These are phyloP conservation scores for Trametes versicolor DNA, from an alignment of 1,284 basidiomycete species.

Conservation along the genomic window DNA sequence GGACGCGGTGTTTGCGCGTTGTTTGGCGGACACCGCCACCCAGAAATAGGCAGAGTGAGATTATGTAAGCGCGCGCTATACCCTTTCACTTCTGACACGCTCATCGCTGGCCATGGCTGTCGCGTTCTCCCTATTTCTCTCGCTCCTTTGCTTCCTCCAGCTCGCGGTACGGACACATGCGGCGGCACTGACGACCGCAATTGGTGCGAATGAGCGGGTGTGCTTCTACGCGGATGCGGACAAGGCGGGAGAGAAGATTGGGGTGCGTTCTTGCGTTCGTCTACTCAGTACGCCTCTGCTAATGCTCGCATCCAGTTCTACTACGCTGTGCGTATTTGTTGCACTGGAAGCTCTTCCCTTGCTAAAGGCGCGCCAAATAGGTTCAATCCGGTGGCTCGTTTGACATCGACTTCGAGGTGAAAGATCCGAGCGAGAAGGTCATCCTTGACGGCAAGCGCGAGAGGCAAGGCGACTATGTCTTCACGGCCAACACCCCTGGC, in stretches of 20 bases:
- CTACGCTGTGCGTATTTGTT: constrained; percentile 58
- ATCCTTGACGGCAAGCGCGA: constrained; percentile 89
- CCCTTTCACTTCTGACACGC: constrained; percentile 30
- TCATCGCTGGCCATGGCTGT: constrained; percentile 41
- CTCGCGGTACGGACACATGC: constrained; percentile 41
- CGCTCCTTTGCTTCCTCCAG: constrained; percentile 35
- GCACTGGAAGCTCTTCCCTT: constrained; percentile 42
- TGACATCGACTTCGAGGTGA: constrained; percentile 95
- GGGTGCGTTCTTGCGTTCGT: constrained; percentile 57
- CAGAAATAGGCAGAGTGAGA: constrained; percentile 18
- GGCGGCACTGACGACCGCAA: constrained; percentile 90
- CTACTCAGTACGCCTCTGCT: not conserved
- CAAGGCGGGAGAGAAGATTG: constrained; percentile 91
- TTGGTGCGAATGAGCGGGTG: constrained; percentile 86
- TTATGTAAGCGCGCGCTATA: constrained; percentile 30
- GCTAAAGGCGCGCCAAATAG: constrained; percentile 45
- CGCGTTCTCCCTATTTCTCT: constrained; percentile 34
- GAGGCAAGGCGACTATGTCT: constrained; percentile 95
- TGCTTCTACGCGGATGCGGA: constrained; percentile 99
- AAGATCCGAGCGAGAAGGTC: constrained; percentile 88
- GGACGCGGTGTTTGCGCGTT: constrained; percentile 44
- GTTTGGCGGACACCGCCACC: constrained; percentile 34
- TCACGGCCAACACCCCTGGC: constrained; percentile 93
- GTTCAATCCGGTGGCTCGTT: constrained; percentile 98
- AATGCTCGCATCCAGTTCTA: constrained; percentile 54